phyloP scores from a whole-genome alignment of 1,284 basidiomycete genomes.

The Ustilago crameri region DNA sequence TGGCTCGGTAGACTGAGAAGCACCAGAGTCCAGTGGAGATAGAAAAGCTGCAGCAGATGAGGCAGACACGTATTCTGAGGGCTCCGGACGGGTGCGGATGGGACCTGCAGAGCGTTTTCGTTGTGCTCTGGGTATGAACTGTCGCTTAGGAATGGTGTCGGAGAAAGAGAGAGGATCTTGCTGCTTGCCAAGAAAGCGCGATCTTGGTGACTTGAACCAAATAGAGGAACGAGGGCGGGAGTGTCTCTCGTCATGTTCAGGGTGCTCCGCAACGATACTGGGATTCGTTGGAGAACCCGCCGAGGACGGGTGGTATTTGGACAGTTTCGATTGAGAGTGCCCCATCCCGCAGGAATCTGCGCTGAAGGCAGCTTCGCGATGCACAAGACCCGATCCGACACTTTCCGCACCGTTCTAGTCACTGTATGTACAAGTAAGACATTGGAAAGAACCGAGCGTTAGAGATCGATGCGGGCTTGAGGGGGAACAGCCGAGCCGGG shows the following conservation, averaged over 20 bases:
- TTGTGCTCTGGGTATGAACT: conserved; percentile 19
- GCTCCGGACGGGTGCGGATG: conserved; percentile 15
- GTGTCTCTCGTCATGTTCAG: background rate
- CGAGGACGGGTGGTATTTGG: conserved; percentile 5
- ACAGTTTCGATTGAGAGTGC: conserved; percentile 19
- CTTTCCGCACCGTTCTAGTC: too few species aligned
- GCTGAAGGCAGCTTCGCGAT: background rate
- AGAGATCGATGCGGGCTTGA: too few species aligned
- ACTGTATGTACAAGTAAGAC: too few species aligned
- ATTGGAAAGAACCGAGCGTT: too few species aligned
- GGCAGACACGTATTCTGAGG: conserved; percentile 12
- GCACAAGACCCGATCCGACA: background rate
- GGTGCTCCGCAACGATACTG: background rate
- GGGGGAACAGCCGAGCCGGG: too few species aligned
- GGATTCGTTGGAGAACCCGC: conserved; percentile 8
- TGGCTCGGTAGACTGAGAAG: background rate
- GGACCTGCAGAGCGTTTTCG: conserved; percentile 21
- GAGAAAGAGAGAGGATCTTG: background rate
- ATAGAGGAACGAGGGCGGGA: conserved; percentile 10
- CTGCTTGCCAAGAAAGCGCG: conserved; percentile 4
- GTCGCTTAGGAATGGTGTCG: conserved; percentile 11
- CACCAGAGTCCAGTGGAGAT: background rate
- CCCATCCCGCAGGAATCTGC: conserved; percentile 15
- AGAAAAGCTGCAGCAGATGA: background rate
- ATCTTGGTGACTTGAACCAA: conserved; percentile 22